These are phyloP conservation scores for Cryoendolithus antarcticus DNA, from an alignment of 2,329 filamentous ascomycete species.

Conservation along the genomic window DNA sequence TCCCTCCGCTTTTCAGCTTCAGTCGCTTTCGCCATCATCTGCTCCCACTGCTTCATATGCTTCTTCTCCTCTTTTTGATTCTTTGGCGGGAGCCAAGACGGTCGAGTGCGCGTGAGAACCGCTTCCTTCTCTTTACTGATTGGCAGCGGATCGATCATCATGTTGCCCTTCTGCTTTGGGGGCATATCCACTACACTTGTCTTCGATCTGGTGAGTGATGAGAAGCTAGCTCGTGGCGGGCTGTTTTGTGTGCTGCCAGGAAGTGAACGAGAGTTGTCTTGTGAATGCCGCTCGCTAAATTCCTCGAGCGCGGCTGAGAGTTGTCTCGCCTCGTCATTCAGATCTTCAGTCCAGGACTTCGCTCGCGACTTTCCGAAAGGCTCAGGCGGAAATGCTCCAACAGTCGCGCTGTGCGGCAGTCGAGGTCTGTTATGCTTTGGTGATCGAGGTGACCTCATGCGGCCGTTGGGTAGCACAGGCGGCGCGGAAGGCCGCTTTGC, in stretches of 20 bases:
- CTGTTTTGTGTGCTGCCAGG: conserved; percentile 14
- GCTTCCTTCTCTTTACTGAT: conserved; percentile 81
- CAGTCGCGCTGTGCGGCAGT: conserved; percentile 21
- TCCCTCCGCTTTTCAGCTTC: conserved; percentile 44
- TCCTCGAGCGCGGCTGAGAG: conserved; percentile 72
- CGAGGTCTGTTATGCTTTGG: conserved; percentile 15
- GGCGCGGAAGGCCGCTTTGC: conserved; percentile 21
- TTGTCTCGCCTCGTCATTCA: conserved; percentile 61
- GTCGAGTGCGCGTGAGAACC: conserved; percentile 62
- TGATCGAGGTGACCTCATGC: conserved; percentile 17
- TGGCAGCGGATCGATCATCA: conserved; percentile 74
- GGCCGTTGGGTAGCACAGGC: conserved; percentile 4
- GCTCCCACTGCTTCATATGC: conserved; percentile 75
- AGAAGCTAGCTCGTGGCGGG: conserved; percentile 14
- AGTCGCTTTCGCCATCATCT: conserved; percentile 58
- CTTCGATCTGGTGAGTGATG: conserved; percentile 8
- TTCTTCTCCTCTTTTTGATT: conserved; percentile 81
- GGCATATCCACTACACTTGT: conserved; percentile 39
- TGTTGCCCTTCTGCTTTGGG: conserved; percentile 58
- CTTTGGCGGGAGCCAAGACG: conserved; percentile 77
- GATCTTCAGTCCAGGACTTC: conserved; percentile 62
- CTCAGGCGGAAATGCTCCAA: conserved; percentile 14
- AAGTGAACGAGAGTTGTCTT: conserved; percentile 32
- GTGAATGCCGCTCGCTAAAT: conserved; percentile 43
- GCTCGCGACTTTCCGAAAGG: conserved; percentile 28